Percentiles rank a stretch among this genome's conserved stretches.
Conservation (phyloP, 805 yeast species). For the Lachancea meyersii region DNA sequence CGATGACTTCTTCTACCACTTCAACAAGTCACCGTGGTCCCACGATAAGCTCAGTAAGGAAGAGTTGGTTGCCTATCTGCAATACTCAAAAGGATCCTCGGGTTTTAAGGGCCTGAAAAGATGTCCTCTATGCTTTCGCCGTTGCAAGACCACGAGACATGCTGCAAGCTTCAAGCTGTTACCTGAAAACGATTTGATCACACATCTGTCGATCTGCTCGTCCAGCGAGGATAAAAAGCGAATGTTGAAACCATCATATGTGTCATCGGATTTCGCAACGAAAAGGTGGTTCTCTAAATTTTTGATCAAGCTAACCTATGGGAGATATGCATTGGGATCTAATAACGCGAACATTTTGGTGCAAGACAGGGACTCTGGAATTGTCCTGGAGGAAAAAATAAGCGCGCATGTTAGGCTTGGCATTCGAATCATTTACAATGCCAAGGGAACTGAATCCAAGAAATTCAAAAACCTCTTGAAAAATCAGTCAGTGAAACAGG, state of each 20-base stretch:
- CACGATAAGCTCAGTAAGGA: constrained; percentile 44
- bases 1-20: constrained; percentile 43
- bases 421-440: constrained; percentile 73
- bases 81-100: constrained; percentile 31
- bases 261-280: constrained; percentile 74
- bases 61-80: constrained; percentile 44
- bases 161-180: constrained; percentile 31
- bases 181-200: constrained; percentile 56
- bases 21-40: constrained; percentile 44
- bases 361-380: constrained; percentile 85
- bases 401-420: constrained; percentile 83
- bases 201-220: constrained; percentile 83
- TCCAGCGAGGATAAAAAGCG: constrained; percentile 69
- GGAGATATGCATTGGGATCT: constrained; percentile 77
- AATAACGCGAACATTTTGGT: constrained; percentile 92
- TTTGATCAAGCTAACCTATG: constrained; percentile 78
- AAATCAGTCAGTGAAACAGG: constrained; percentile 72
- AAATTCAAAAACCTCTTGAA: constrained; percentile 56
- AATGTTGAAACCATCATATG: constrained; percentile 59
- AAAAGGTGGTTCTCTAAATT: constrained; percentile 85
- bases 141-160: constrained; percentile 45
- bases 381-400: constrained; percentile 90
- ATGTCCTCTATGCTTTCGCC: constrained; percentile 77
- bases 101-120: constrained; percentile 46
- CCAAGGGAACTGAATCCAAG: constrained; percentile 53